A percentile compares a stretch with the other conserved stretches of the same genome.
Evolutionary conservation across 1,284 basidiomycete species (phyloP).

Genomic region (Mrakiaceae sp.): DNA sequence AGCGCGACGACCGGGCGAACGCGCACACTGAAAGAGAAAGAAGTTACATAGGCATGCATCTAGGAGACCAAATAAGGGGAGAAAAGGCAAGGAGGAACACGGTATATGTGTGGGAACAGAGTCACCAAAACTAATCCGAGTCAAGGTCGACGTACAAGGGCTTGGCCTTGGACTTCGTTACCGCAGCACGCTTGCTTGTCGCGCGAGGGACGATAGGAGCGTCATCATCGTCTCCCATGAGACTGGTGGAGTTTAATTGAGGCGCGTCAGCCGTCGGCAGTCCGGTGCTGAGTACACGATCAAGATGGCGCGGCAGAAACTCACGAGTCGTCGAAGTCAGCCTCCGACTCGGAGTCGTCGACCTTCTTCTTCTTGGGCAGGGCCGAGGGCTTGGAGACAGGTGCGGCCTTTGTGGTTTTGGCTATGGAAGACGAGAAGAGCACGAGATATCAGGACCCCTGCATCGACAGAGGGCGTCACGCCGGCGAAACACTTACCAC

Average conservation of each 20-base stretch:
- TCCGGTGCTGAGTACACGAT: background rate
- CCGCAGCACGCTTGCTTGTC: slow-evolving; percentile 12
- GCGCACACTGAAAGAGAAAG: too few species aligned
- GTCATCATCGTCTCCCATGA: background rate
- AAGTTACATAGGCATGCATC: too few species aligned
- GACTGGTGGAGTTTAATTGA: slow-evolving; percentile 11
- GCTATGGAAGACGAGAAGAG: background rate
- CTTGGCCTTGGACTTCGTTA: background rate
- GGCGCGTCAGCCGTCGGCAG: slow-evolving; percentile 10
- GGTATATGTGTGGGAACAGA: slow-evolving; percentile 1
- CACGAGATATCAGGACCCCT: too few species aligned
- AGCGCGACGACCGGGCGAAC: too few species aligned
- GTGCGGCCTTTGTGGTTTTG: background rate
- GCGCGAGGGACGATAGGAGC: slow-evolving; percentile 14
- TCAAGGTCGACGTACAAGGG: background rate
- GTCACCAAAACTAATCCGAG: background rate
- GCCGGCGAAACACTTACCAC: too few species aligned
- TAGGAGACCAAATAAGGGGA: too few species aligned
- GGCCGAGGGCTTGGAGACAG: background rate
- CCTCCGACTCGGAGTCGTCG: slow-evolving; percentile 18
- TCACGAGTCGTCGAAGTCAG: slow-evolving; percentile 12
- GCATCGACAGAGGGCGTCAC: too few species aligned
- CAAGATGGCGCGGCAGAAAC: background rate
- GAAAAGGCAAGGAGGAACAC: background rate
- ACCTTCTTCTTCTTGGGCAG: slow-evolving; percentile 1